A percentile compares a stretch with the other conserved stretches of the same genome.
Conservation (phyloP, 805 yeast species). For the Wickerhamomyces rabaulensis region DNA sequence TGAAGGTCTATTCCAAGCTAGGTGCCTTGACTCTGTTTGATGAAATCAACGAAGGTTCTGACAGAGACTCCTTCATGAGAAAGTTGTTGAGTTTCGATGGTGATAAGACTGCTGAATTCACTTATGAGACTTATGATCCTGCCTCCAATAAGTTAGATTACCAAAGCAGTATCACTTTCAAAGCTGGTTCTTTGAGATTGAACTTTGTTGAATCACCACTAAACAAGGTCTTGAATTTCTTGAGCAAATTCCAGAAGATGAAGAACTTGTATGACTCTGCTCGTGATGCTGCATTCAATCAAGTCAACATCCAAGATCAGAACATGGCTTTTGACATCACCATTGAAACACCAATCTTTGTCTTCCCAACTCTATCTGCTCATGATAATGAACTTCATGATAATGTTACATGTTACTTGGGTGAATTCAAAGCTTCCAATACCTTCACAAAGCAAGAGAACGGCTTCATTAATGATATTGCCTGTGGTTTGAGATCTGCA, state of each 20-base stretch:
- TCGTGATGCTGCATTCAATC: conserved; percentile 81
- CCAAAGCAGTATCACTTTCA: conserved; percentile 52
- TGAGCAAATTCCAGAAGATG: conserved; percentile 76
- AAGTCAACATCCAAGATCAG: conserved; percentile 58
- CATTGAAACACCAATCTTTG: conserved; percentile 76
- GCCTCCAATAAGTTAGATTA: conserved; percentile 43
- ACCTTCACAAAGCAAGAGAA: conserved; percentile 35
- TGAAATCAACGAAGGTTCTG: conserved; percentile 61
- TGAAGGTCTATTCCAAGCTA: conserved; percentile 65
- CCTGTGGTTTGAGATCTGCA: conserved; percentile 69
- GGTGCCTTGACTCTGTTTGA: conserved; percentile 80
- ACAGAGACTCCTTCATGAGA: conserved; percentile 54
- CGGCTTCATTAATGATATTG: conserved; percentile 46
- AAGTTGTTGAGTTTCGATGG: conserved; percentile 77
- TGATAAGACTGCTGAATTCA: conserved; percentile 71
- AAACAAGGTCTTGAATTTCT: conserved; percentile 56
- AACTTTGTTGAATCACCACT: conserved; percentile 82
- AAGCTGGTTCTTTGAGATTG: conserved; percentile 70
- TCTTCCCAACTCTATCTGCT: conserved; percentile 60
- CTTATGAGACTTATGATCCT: conserved; percentile 75
- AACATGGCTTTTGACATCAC: conserved; percentile 65
- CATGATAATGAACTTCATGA: conserved; percentile 44
- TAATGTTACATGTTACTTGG: conserved; percentile 64
- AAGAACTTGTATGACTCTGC: conserved; percentile 87
- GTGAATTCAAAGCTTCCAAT: conserved; percentile 74